phyloP scores from a whole-genome alignment of 805 yeast genomes.

The Candida easanensis region DNA sequence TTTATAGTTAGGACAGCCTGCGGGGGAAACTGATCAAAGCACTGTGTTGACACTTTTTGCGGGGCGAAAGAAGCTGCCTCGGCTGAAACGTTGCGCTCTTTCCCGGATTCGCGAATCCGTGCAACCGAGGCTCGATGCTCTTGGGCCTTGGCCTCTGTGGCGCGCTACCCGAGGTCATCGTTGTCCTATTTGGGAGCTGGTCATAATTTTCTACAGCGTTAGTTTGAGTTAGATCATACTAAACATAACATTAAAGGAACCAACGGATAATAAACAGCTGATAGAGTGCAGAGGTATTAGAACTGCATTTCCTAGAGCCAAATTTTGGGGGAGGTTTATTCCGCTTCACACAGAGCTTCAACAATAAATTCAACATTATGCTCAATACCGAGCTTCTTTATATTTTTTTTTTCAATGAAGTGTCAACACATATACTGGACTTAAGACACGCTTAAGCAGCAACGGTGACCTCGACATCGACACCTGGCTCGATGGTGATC shows the following conservation, averaged over 20 bases:
- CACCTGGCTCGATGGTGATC: conserved; percentile 99
- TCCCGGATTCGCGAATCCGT: background rate
- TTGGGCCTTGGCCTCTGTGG: background rate
- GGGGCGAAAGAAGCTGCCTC: conserved; percentile 1
- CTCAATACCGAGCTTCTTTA: background rate
- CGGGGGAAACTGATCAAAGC: background rate
- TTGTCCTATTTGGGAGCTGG: no score
- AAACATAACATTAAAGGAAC: conserved; percentile 19
- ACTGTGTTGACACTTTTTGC: conserved; percentile 5
- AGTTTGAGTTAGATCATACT: no score
- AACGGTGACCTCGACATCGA: conserved; percentile 92
- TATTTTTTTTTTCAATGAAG: background rate
- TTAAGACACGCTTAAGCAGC: conserved; percentile 55
- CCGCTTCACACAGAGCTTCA: conserved; percentile 18
- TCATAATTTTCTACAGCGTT: no score
- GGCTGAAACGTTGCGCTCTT: background rate
- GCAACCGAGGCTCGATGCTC: background rate
- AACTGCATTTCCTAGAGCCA: conserved; percentile 32
- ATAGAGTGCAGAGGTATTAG: conserved; percentile 32
- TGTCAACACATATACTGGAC: background rate
- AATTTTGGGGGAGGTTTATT: conserved; percentile 11
- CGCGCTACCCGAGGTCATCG: no score
- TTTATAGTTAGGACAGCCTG: no score
- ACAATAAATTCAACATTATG: conserved; percentile 13
- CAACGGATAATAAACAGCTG: conserved; percentile 27